These are phyloP conservation scores for Peronosclerospora sorghi DNA, from an alignment of 352 stramenopile genomes.

Conservation along the genomic window DNA sequence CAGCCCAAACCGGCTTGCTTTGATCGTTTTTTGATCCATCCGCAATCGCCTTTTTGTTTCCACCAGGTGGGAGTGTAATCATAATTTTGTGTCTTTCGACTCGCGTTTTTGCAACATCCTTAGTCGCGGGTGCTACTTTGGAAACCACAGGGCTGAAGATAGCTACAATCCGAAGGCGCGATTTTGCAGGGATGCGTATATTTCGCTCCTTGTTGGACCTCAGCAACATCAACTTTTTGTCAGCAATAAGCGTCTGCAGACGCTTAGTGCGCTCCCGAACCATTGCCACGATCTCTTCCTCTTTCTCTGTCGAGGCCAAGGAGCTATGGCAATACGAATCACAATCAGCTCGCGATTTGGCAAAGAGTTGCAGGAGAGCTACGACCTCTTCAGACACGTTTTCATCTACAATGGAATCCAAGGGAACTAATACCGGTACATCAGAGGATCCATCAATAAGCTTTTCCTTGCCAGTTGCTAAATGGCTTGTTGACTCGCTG, in stretches of 20 bases:
- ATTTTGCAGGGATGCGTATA: conserved; percentile 68
- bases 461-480: conserved; percentile 5
- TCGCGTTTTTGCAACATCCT: conserved; percentile 48
- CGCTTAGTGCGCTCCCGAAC: conserved; percentile 59
- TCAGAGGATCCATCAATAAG: conserved; percentile 5
- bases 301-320: conserved; percentile 47
- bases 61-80: conserved; percentile 74
- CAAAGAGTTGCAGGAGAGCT: conserved; percentile 55
- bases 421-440: not conserved
- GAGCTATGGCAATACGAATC: conserved; percentile 63
- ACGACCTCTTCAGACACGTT: conserved; percentile 32
- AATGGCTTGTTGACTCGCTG: conserved; percentile 9
- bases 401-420: conserved; percentile 6
- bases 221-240: conserved; percentile 61
- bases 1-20: conserved; percentile 48
- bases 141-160: conserved; percentile 56
- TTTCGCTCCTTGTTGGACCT: conserved; percentile 66
- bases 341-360: conserved; percentile 51
- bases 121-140: conserved; percentile 10
- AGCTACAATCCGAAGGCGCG: conserved; percentile 62
- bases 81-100: conserved; percentile 85
- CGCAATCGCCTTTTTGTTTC: conserved; percentile 72
- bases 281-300: conserved; percentile 72
- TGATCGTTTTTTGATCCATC: conserved; percentile 48
- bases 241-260: conserved; percentile 48